Evolutionary conservation across 345 rosid genomes (phyloP).

Genomic region (Gossypioides kirkii): DNA sequence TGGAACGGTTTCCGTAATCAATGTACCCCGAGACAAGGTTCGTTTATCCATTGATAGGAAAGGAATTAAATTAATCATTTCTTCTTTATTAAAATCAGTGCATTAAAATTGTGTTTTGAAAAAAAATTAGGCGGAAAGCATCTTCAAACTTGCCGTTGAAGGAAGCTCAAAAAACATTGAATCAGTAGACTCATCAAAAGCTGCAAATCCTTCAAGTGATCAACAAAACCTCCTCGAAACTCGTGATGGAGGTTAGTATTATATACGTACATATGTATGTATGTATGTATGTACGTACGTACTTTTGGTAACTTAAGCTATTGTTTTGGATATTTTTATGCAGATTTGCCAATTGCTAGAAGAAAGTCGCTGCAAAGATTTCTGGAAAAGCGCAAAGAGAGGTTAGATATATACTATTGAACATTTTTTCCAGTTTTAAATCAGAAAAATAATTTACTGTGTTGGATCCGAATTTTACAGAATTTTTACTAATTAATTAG

Average conservation of each 20-base stretch:
- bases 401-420: constrained; percentile 33
- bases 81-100: background rate
- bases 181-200: constrained; percentile 19
- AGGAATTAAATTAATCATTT: too few species aligned
- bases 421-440: too few species aligned
- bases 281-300: background rate
- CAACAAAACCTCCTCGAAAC: constrained; percentile 43
- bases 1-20: constrained; percentile 64
- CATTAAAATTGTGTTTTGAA: background rate
- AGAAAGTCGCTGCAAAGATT: constrained; percentile 75
- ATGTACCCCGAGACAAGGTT: constrained; percentile 57
- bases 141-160: constrained; percentile 56
- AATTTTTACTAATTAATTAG: too few species aligned
- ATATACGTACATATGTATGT: background rate
- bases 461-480: too few species aligned
- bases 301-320: background rate
- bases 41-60: background rate
- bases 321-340: background rate
- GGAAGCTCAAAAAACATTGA: constrained; percentile 29
- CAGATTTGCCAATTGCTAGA: constrained; percentile 74
- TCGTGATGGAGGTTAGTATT: constrained; percentile 53
- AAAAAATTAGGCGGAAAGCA: constrained; percentile 41
- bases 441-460: too few species aligned
- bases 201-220: constrained; percentile 17
- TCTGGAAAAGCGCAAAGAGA: constrained; percentile 82